A percentile compares a stretch with the other conserved stretches of the same genome.
These are phyloP conservation scores for Cladosporium sp. DNA, from an alignment of 2,329 filamentous ascomycete species.

Conservation along the genomic window DNA sequence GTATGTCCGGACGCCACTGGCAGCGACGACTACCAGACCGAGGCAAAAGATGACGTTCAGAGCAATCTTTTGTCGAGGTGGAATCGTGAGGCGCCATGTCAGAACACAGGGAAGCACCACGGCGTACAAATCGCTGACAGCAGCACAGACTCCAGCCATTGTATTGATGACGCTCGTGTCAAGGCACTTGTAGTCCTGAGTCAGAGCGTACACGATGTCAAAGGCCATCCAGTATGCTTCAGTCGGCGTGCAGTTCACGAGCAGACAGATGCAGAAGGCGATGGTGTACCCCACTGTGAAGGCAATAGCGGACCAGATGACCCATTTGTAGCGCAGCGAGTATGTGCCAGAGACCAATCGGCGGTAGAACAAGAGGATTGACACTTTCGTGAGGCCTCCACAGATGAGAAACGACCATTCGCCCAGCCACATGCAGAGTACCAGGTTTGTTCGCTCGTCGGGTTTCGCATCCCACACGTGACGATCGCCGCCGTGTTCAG, in stretches of 20 bases:
- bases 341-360: conserved; percentile 33
- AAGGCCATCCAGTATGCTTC: conserved; percentile 37
- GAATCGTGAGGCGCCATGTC: conserved; percentile 40
- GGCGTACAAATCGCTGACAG: conserved; percentile 36
- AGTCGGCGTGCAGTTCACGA: conserved; percentile 35
- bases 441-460: conserved; percentile 11
- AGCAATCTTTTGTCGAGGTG: conserved; percentile 38
- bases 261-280: conserved; percentile 24
- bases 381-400: conserved; percentile 31
- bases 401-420: conserved; percentile 30
- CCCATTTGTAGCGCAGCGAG: conserved; percentile 31
- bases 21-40: conserved; percentile 36
- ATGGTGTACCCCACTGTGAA: conserved; percentile 36
- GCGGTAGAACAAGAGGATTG: conserved; percentile 38
- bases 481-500: conserved; percentile 26
- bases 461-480: conserved; percentile 33
- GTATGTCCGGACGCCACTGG: conserved; percentile 33
- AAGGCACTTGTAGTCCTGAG: conserved; percentile 30
- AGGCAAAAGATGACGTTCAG: conserved; percentile 40
- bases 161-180: conserved; percentile 36
- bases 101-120: conserved; percentile 38
- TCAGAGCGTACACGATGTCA: conserved; percentile 27
- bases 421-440: conserved; percentile 28
- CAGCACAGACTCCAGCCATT: conserved; percentile 33
- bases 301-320: conserved; percentile 32